Percentiles rank a stretch among this genome's conserved stretches.
These are phyloP conservation scores for Phytophthora pseudosyringae DNA, from an alignment of 352 stramenopile genomes.

Conservation along the genomic window DNA sequence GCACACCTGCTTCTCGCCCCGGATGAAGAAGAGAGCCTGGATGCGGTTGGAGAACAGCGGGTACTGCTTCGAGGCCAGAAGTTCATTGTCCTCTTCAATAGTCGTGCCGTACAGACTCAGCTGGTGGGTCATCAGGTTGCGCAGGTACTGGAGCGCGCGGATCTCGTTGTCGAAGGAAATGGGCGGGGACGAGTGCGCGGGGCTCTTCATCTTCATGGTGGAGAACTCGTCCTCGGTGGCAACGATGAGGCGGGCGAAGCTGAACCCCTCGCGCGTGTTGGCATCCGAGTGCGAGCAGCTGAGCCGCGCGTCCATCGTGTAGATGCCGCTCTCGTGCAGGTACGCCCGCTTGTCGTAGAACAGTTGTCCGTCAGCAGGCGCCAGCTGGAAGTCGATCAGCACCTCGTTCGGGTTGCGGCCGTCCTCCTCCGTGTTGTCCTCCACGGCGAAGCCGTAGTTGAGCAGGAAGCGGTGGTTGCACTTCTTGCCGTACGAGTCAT, in stretches of 20 bases:
- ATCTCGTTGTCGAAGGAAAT: constrained; percentile 90
- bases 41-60: constrained; percentile 89
- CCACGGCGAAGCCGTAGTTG: constrained; percentile 99
- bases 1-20: constrained; percentile 90
- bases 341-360: constrained; percentile 89
- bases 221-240: constrained; percentile 87
- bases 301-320: constrained; percentile 87
- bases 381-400: constrained; percentile 85
- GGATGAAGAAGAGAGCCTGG: constrained; percentile 90
- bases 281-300: constrained; percentile 86
- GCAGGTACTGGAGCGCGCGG: constrained; percentile 73
- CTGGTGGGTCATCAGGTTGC: constrained; percentile 82
- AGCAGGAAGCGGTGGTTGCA: constrained; percentile 99
- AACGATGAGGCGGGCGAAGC: constrained; percentile 86
- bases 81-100: constrained; percentile 87
- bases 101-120: constrained; percentile 84
- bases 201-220: constrained; percentile 81
- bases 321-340: constrained; percentile 87
- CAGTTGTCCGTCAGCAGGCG: constrained; percentile 62
- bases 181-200: constrained; percentile 75
- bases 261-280: constrained; percentile 88
- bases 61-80: constrained; percentile 82
- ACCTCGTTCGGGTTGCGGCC: constrained; percentile 99
- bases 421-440: constrained; percentile 98
- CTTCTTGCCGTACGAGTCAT: constrained; percentile 99